Percentiles rank a stretch among this genome's conserved stretches.
phyloP scores from a whole-genome alignment of 2,329 filamentous ascomycete species.

The Monosporascus sp. region DNA sequence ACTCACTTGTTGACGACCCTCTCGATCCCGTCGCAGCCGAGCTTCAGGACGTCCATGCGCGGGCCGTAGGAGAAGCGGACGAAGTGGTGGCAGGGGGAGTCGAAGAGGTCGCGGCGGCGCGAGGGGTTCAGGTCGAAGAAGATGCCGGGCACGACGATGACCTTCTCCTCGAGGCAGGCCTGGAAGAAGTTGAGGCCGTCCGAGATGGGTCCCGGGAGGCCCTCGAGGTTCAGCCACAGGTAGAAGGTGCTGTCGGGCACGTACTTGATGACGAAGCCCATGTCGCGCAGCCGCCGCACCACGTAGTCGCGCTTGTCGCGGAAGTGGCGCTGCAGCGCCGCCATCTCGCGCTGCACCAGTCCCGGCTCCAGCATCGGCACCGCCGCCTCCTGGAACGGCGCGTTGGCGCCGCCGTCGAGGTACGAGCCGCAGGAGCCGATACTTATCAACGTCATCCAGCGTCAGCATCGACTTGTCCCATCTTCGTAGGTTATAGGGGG shows the following conservation, averaged over 20 bases:
- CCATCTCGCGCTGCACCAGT: slow-evolving; percentile 80
- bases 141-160: slow-evolving; percentile 94
- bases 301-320: slow-evolving; percentile 88
- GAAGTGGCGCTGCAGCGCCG: slow-evolving; percentile 84
- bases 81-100: slow-evolving; percentile 91
- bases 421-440: slow-evolving; percentile 91
- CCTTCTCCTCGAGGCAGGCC: slow-evolving; percentile 86
- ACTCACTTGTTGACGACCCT: slow-evolving; percentile 68
- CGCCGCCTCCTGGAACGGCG: slow-evolving; percentile 91
- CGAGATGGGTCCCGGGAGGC: slow-evolving; percentile 72
- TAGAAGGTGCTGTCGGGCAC: slow-evolving; percentile 93
- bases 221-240: slow-evolving; percentile 66
- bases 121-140: slow-evolving; percentile 97
- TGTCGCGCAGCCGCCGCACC: slow-evolving; percentile 69
- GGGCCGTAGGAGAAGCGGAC: slow-evolving; percentile 82
- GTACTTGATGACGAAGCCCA: slow-evolving; percentile 82
- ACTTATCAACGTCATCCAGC: slow-evolving; percentile 22
- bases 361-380: slow-evolving; percentile 86
- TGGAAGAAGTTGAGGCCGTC: slow-evolving; percentile 97
- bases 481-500: background rate
- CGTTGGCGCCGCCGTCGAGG: slow-evolving; percentile 89
- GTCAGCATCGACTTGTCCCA: slow-evolving; percentile 3
- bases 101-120: slow-evolving; percentile 83
- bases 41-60: slow-evolving; percentile 70
- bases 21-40: slow-evolving; percentile 80